Base-by-base conservation (phyloP, 495 filamentous ascomycete genomes). In the Hypoxylon fragiforme region DNA sequence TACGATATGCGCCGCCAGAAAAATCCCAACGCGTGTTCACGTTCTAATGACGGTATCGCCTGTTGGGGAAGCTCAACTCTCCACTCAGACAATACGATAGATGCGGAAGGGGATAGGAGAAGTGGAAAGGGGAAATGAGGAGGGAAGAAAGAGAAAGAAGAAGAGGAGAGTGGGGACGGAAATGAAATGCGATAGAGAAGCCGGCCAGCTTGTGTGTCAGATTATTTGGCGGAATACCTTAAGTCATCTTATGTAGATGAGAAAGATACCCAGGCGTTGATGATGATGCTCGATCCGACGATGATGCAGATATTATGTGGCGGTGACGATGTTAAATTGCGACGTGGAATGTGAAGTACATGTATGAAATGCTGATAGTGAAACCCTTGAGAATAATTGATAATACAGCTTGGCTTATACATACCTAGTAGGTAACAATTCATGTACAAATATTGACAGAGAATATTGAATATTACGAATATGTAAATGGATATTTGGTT, bases 211-310 rank as follows among this genome's bases (percentile, higher is more conserved):
- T 57, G 52, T 38, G 49, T 62, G 58, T 62, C 52, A 62, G 36
- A 62, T 62, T 56, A 62, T 53, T n/a, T 49, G 58, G 58, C 58
- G 52, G 58, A 59, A 47, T 54, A 59, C 49, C n/a, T 51, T 41
- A 41, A 44, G 42, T 50, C 55, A 40, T 56, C 56, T n/a, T 63
- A 55, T 39, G 51, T 67, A 65, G 62, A 64, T 67, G 58, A n/a
- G n/a, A 65, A 67, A 65, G 64, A 67, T 67, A 67, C 64, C 64
- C 64, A 67, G 60, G 55, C 63, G 64, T 65, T 62, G 54, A 62
- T 57, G 57, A 60, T n/a, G 12, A 28, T 6, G 54, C 57, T 8
- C 26, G 32, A 36, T 39, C 8, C 40, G 18, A 39, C 12, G 18
- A 53, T 48, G 44, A 50, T 54, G 18, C 8, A 30, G 8, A 15